Evolutionary conservation across 2,329 filamentous ascomycete genomes (phyloP).

Genomic region (Chaetomiaceae sp.): DNA sequence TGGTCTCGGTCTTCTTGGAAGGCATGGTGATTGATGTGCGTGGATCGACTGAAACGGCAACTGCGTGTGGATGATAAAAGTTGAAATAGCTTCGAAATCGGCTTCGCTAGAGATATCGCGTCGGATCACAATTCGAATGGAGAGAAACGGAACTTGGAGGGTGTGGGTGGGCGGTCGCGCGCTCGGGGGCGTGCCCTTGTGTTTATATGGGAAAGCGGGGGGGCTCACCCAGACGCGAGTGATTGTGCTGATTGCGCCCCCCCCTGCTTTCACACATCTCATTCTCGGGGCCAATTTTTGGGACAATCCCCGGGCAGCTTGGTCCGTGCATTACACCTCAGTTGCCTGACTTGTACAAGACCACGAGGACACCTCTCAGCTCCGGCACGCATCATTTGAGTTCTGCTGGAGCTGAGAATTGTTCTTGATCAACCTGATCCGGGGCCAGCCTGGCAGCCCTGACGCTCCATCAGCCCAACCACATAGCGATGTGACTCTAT

Average conservation of each 20-base stretch:
- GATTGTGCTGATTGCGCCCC: conserved; percentile 26
- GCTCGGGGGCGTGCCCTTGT: conserved; percentile 49
- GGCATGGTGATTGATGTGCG: conserved; percentile 44
- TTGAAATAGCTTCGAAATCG: conserved; percentile 17
- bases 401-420: too few species aligned
- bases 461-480: conserved; percentile 19
- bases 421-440: too few species aligned
- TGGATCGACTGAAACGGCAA: conserved; percentile 20
- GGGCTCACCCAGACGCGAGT: conserved; percentile 48
- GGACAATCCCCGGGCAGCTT: not conserved
- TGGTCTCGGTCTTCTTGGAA: conserved; percentile 58
- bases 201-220: conserved; percentile 57
- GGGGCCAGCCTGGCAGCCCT: not conserved
- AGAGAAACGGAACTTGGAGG: conserved; percentile 39
- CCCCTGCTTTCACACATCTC: conserved; percentile 22
- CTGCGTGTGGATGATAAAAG: conserved; percentile 17
- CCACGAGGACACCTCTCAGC: not conserved
- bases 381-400: too few species aligned
- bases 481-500: not conserved
- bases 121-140: conserved; percentile 29
- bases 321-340: conserved; percentile 4
- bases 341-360: too few species aligned
- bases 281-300: conserved; percentile 19
- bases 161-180: conserved; percentile 44
- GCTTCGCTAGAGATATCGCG: conserved; percentile 23